Evolutionary conservation across 129 eudicot genomes (phyloP), one percentile per base, ranked within the genome.

Genomic region (Calendula officinalis): DNA sequence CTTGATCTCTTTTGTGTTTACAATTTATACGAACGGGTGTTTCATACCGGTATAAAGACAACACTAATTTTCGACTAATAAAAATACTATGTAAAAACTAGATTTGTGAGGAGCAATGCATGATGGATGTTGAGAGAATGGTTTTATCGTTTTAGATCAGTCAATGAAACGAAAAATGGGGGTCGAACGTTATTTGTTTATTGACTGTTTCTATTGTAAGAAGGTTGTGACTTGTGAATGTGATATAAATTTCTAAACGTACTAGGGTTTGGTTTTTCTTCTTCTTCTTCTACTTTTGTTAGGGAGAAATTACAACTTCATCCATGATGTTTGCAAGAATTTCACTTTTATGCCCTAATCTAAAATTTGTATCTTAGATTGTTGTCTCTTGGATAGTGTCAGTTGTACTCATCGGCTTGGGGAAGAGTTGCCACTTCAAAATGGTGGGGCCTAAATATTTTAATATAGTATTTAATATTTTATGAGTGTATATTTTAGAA

Each of bases 201-300:
- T 72, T 54, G 77, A 72, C 51, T 53, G 56, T 63, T 72, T 72
- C 67, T 53, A 12, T 55, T 35, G 11, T 8, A n/a, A 32, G 41
- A 22, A 60, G 51, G 34, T 32, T 30, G 42, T 27, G 76, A 51
- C 13, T 22, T 22, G 30, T 22, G 30, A 22, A n/a, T n/a, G n/a
- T n/a, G n/a, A n/a, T 64, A 13, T 13, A 14, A 35, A 3, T 37
- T 44, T 44, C 48, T 8, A 54, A 54, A 54, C 60, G 3, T 54
- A 7, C 30, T 22, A 5, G 50, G 5, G 7, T 12, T 47, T 11
- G 2, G 5, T 47, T n/a, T 47, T 14, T 1, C 2, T 16, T 27
- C 30, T 14, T 1, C 2, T 16, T 27, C 30, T 22, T 22, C 30
- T 22, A 22, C 30, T 22, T 22, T 22, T 0, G 1, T 22, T 22